Evolutionary conservation across 2,329 filamentous ascomycete species (phyloP).

Genomic region (Neonectria coccinea): DNA sequence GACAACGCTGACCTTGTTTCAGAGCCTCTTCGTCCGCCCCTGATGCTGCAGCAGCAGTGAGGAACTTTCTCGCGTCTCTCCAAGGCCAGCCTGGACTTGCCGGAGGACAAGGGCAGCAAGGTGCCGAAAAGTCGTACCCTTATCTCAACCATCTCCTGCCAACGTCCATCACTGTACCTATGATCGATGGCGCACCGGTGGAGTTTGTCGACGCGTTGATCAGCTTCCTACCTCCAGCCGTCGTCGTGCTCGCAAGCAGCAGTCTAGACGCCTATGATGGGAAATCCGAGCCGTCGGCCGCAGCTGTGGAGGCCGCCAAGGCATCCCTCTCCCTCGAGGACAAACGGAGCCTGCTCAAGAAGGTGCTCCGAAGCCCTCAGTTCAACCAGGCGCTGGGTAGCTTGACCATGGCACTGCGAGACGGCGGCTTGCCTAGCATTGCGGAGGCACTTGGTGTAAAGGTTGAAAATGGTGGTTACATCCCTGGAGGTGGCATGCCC

Average conservation of each 20-base stretch:
- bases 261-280: conserved; percentile 64
- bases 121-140: conserved; percentile 75
- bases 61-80: conserved; percentile 89
- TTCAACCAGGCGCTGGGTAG: conserved; percentile 88
- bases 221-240: conserved; percentile 79
- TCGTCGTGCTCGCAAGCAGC: conserved; percentile 82
- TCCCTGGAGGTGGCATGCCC: conserved; percentile 82
- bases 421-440: conserved; percentile 90
- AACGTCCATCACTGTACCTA: conserved; percentile 80
- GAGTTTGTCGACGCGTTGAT: conserved; percentile 80
- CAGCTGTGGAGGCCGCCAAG: conserved; percentile 78
- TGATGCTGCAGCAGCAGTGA: conserved; percentile 83
- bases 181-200: conserved; percentile 74
- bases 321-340: conserved; percentile 78
- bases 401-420: conserved; percentile 86
- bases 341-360: conserved; percentile 84
- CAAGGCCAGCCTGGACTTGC: conserved; percentile 64
- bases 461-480: conserved; percentile 85
- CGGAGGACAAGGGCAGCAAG: conserved; percentile 50
- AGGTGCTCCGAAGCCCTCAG: conserved; percentile 89
- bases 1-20: conserved; percentile 58
- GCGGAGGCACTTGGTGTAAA: conserved; percentile 85
- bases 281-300: conserved; percentile 74
- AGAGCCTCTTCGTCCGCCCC: conserved; percentile 70
- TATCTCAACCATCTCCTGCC: conserved; percentile 88